Evolutionary conservation across 768 basidiomycete genomes (phyloP).

Genomic region (Sporobolomyces roseus): DNA sequence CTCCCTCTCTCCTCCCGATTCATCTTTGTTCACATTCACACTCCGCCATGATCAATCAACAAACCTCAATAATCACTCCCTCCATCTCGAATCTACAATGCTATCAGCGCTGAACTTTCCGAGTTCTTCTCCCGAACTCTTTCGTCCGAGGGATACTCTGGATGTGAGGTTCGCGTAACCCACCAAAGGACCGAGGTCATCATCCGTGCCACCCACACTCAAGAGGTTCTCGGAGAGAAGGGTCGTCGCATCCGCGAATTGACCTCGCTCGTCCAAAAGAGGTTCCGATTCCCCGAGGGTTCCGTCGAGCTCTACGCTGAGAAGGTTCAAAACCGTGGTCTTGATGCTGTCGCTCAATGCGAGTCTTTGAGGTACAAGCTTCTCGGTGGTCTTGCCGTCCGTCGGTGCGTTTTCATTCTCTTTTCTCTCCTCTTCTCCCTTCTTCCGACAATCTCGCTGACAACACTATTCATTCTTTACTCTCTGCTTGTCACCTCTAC

Average conservation of each 20-base stretch:
- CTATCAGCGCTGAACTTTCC: slow-evolving; percentile 83
- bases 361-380: slow-evolving; percentile 98
- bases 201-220: slow-evolving; percentile 98
- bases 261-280: slow-evolving; percentile 95
- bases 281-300: slow-evolving; percentile 99
- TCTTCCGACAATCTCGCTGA: too few relatives aligned
- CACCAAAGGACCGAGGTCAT: slow-evolving; percentile 99
- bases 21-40: not conserved
- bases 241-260: slow-evolving; percentile 98
- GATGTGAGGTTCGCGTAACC: slow-evolving; percentile 98
- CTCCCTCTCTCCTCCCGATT: not conserved
- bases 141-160: slow-evolving; percentile 99
- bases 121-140: slow-evolving; percentile 99
- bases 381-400: slow-evolving; percentile 97
- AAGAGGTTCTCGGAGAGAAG: slow-evolving; percentile 92
- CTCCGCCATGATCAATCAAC: too few relatives aligned
- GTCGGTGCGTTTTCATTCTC: slow-evolving; percentile 62
- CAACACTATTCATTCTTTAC: too few relatives aligned
- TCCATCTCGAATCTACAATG: slow-evolving; percentile 52
- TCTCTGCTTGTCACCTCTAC: too few relatives aligned
- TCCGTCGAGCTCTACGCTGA: slow-evolving; percentile 98
- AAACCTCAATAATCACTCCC: not conserved
- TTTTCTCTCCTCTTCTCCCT: not conserved
- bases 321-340: slow-evolving; percentile 93
- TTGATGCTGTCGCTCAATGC: slow-evolving; percentile 97